Conservation (phyloP, 108 stramenopile species). For the Cyclostephanos invisitatus region DNA sequence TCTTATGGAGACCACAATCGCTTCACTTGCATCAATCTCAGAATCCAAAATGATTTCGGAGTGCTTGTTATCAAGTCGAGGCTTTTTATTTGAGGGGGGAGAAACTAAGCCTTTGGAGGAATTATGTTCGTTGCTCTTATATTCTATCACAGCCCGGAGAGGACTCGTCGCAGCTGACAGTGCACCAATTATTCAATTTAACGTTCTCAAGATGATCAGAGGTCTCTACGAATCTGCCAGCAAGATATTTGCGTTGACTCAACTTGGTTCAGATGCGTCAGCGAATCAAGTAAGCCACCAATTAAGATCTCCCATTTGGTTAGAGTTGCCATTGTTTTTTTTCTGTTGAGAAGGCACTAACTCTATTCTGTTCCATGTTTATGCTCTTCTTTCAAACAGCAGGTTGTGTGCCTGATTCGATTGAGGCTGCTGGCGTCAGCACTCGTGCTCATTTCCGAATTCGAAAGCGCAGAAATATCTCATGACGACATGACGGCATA, state of each 20-base stretch:
- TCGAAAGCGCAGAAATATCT: slow-evolving; percentile 17
- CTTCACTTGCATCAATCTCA: slow-evolving; percentile 22
- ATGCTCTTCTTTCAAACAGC: neutral
- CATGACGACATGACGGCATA: slow-evolving; percentile 20
- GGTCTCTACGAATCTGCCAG: slow-evolving; percentile 28
- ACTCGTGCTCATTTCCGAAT: slow-evolving; percentile 28
- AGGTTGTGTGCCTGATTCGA: slow-evolving; percentile 32
- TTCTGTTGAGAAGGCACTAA: neutral
- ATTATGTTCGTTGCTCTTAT: slow-evolving; percentile 32
- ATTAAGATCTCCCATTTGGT: neutral
- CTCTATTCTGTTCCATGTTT: neutral
- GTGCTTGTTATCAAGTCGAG: slow-evolving; percentile 28
- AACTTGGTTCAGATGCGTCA: slow-evolving; percentile 5
- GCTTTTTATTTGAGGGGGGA: neutral
- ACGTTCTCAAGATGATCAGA: slow-evolving; percentile 27
- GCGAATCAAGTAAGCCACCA: slow-evolving; percentile 20
- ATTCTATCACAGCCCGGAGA: slow-evolving; percentile 19
- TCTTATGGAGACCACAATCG: slow-evolving; percentile 20
- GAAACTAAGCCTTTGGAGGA: slow-evolving; percentile 23
- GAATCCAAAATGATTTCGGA: slow-evolving; percentile 28
- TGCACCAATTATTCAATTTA: neutral
- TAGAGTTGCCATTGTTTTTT: neutral
- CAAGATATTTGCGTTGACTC: slow-evolving; percentile 30
- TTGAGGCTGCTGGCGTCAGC: slow-evolving; percentile 24
- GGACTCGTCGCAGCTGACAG: neutral